Evolutionary conservation across 768 basidiomycete species (phyloP).

Genomic region (Hebeloma cylindrosporum): DNA sequence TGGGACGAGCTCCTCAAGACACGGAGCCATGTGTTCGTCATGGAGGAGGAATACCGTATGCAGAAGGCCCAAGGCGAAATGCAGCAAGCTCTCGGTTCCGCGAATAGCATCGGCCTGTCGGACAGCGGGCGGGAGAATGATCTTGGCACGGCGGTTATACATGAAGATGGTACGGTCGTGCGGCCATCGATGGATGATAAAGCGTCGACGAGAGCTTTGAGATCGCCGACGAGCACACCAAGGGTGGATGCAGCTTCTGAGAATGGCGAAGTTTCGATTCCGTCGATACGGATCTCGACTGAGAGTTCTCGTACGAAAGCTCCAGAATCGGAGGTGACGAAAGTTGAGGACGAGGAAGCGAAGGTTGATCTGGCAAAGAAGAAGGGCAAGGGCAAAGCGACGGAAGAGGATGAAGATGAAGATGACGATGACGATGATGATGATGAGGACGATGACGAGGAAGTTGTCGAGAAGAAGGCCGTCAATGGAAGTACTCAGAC

Average conservation of each 20-base stretch:
- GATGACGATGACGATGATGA: constrained; percentile 21
- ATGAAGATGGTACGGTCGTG: constrained; percentile 63
- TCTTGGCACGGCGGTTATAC: constrained; percentile 45
- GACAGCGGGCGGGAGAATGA: constrained; percentile 32
- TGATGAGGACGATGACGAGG: constrained; percentile 15
- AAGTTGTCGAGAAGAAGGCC: constrained; percentile 17
- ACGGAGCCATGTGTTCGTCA: constrained; percentile 93
- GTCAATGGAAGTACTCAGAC: constrained; percentile 31
- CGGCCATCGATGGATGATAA: constrained; percentile 51
- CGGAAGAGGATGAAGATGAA: constrained; percentile 21
- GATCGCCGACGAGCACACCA: constrained; percentile 41
- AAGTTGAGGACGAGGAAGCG: constrained; percentile 19
- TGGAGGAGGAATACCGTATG: constrained; percentile 99
- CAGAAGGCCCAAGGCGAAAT: constrained; percentile 85
- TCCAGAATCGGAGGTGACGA: constrained; percentile 20
- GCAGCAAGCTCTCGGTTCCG: constrained; percentile 32
- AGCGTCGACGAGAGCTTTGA: constrained; percentile 67
- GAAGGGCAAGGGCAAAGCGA: constrained; percentile 25
- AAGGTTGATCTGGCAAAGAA: constrained; percentile 15
- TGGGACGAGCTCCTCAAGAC: constrained; percentile 99
- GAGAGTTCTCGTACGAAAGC: constrained; percentile 50
- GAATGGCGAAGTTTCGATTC: constrained; percentile 34
- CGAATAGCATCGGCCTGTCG: constrained; percentile 22
- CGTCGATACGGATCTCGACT: constrained; percentile 77
- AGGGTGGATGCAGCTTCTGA: constrained; percentile 22